Evolutionary conservation across 805 yeast species (phyloP).

Genomic region (Cephaloascus albidus): DNA sequence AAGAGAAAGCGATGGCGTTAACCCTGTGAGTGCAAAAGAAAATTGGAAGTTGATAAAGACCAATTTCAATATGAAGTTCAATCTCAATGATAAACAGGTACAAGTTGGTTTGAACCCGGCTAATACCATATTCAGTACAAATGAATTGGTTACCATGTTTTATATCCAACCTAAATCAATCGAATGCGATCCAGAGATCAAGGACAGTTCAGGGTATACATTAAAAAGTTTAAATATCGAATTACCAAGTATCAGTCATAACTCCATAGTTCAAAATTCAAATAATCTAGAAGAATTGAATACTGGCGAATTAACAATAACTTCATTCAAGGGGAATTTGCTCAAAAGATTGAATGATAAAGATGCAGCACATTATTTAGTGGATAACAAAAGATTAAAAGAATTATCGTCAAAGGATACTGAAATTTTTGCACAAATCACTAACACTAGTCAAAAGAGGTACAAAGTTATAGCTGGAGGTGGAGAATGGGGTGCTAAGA

Average conservation of each 20-base stretch:
- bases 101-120: constrained; percentile 19
- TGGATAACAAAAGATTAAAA: constrained; percentile 30
- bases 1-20: constrained; percentile 23
- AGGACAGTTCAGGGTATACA: constrained; percentile 16
- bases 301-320: constrained; percentile 25
- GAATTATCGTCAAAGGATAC: constrained; percentile 30
- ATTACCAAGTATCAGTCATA: constrained; percentile 8
- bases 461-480: constrained; percentile 65
- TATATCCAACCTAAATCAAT: constrained; percentile 15
- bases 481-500: constrained; percentile 67
- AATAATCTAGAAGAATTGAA: constrained; percentile 10
- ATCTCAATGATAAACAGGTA: background rate
- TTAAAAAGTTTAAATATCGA: constrained; percentile 16
- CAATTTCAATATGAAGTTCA: constrained; percentile 9
- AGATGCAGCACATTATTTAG: constrained; percentile 52
- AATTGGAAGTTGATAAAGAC: constrained; percentile 27
- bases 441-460: constrained; percentile 9
- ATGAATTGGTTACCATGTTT: constrained; percentile 23
- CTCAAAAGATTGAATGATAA: constrained; percentile 42
- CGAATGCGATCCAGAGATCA: constrained; percentile 1
- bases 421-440: constrained; percentile 23
- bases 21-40: constrained; percentile 21
- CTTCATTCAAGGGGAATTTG: constrained; percentile 47
- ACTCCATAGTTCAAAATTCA: constrained; percentile 22
- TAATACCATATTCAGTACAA: constrained; percentile 29